A percentile compares a stretch with the other conserved stretches of the same genome.
Conservation (phyloP, 2,329 filamentous ascomycete species). For the Aureobasidium namibiae region DNA sequence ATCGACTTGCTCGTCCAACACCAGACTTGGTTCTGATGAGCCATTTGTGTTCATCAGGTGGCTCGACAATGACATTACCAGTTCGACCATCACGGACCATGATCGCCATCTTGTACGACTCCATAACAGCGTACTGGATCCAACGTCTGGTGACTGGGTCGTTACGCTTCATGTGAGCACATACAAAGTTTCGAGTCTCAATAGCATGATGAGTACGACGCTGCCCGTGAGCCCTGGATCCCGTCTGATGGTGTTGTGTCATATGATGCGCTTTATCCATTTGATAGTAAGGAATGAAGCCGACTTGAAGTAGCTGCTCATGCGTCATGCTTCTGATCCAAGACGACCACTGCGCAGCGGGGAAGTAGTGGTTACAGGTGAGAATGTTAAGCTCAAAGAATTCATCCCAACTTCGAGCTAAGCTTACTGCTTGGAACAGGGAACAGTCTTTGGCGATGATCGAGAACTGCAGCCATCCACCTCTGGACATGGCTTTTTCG, state of each 20-base stretch:
- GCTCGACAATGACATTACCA: conserved; percentile 10
- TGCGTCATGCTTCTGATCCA: conserved; percentile 33
- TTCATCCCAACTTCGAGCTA: conserved; percentile 45
- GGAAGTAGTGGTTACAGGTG: conserved; percentile 40
- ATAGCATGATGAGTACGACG: conserved; percentile 26
- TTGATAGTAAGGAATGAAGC: conserved; percentile 30
- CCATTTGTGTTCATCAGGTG: conserved; percentile 33
- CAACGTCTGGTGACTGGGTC: conserved; percentile 34
- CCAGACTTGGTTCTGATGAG: conserved; percentile 32
- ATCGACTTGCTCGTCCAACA: conserved; percentile 31
- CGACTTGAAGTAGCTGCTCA: conserved; percentile 35
- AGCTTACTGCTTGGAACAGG: conserved; percentile 36
- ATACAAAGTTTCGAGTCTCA: conserved; percentile 35
- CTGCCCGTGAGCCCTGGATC: conserved; percentile 26
- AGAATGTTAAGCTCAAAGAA: conserved; percentile 42
- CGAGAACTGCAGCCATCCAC: conserved; percentile 45
- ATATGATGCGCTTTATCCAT: conserved; percentile 27
- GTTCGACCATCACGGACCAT: conserved; percentile 26
- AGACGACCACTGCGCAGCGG: conserved; percentile 36
- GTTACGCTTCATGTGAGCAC: conserved; percentile 35
- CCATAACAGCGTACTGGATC: conserved; percentile 36
- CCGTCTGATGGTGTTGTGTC: conserved; percentile 19
- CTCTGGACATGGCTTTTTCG: conserved; percentile 36
- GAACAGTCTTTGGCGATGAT: conserved; percentile 42
- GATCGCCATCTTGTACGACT: conserved; percentile 28